Evolutionary conservation across 2,329 filamentous ascomycete species (phyloP).

Genomic region (Pseudogymnoascus sp.): DNA sequence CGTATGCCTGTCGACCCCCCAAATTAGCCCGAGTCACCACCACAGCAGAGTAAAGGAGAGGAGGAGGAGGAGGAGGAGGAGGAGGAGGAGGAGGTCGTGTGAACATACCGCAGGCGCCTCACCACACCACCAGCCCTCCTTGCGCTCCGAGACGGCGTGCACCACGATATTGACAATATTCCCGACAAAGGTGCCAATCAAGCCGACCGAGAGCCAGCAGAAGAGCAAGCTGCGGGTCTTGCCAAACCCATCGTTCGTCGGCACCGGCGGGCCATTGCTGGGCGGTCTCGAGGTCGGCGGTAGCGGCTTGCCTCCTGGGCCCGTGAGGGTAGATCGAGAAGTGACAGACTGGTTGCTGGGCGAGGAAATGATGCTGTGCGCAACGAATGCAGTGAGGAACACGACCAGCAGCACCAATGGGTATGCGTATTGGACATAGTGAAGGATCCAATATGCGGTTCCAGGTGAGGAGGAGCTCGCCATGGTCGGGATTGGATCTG

Average conservation of each 20-base stretch:
- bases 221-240: slow-evolving; percentile 51
- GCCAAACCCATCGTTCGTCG: slow-evolving; percentile 34
- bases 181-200: slow-evolving; percentile 66
- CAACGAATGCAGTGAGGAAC: slow-evolving; percentile 55
- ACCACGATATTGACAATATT: slow-evolving; percentile 66
- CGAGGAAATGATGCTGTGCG: slow-evolving; percentile 48
- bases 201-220: slow-evolving; percentile 61
- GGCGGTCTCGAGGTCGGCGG: slow-evolving; percentile 42
- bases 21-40: neutral
- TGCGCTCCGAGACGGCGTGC: slow-evolving; percentile 60
- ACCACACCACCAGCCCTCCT: slow-evolving; percentile 73
- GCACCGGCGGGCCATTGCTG: slow-evolving; percentile 48
- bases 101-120: slow-evolving; percentile 63
- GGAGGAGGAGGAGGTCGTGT: neutral
- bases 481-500: neutral
- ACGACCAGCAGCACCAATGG: slow-evolving; percentile 56
- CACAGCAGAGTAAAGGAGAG: neutral
- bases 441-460: slow-evolving; percentile 17
- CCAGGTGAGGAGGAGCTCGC: neutral
- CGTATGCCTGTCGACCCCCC: slow-evolving; percentile 58
- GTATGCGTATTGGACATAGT: slow-evolving; percentile 39
- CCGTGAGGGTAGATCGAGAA: slow-evolving; percentile 40
- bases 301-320: slow-evolving; percentile 84
- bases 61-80: neutral
- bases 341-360: slow-evolving; percentile 38